Evolutionary conservation across 805 yeast species (phyloP), one percentile per base, ranked within the genome.

Genomic region (Hemisphaericaspora nanyangensis): DNA sequence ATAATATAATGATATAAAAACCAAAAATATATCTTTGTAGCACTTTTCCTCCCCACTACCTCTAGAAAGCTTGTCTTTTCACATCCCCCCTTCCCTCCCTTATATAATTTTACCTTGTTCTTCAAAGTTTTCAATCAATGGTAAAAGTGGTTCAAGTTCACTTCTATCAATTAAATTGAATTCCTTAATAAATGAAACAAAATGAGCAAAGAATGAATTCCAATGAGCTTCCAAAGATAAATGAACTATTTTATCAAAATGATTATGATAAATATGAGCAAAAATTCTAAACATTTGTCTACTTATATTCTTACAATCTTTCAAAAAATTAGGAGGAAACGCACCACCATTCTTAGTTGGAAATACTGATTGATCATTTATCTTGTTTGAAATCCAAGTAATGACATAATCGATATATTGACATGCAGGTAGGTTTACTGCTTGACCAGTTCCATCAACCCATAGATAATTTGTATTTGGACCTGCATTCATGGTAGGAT

Each of bases 121-220:
- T 61, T 88, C 96, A 44, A 93, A 72, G 51, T 74, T 79, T 46
- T 82, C 89, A 34, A 95, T 85, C 60, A 93, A 68, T 5, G 85
- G 81, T 32, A 70, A 61, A 45, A 93, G 64, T 0, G 99, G 98
- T 39, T 72, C 84, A 60, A 89, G 64, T 47, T 93, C 99, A 39
- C 72, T 70, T 37, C 79, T 68, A 43, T 89, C 98, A 26, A 93
- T 70, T 47, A 93, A 73, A 38, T 78, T 82, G 60, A 87, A 93
- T 48, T 89, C 95, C 48, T 83, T 82, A 11, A 85, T 77, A 55
- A 93, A 87, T 38, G 95, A 83, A 31, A 91, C 76, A 54, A 85
- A 93, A 58, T 93, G 99, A 12, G 96, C 93, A 63, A 95, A 93
- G 51, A 90, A 86, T 3, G 98, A 90, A 61, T 93, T 93, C 95